Evolutionary conservation across 2,329 filamentous ascomycete species (phyloP).

Genomic region (Cladosporium cucumerinum): DNA sequence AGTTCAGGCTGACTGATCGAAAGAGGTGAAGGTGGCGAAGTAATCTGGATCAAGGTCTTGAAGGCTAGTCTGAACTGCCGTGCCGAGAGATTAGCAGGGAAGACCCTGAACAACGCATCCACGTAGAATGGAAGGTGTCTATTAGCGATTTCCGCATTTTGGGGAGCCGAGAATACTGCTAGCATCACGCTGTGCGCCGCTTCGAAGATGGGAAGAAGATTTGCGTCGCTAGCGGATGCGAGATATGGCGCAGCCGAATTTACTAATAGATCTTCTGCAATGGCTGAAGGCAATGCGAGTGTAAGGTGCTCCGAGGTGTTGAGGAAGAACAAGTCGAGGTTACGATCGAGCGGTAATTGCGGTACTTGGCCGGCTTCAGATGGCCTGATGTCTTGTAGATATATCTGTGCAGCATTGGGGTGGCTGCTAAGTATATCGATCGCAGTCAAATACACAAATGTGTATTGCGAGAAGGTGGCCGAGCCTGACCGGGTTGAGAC

Average conservation of each 20-base stretch:
- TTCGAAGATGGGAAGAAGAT: slow-evolving; percentile 73
- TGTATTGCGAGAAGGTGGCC: slow-evolving; percentile 75
- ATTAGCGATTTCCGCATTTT: slow-evolving; percentile 68
- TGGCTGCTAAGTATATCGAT: slow-evolving; percentile 78
- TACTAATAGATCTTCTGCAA: slow-evolving; percentile 70
- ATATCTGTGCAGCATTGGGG: slow-evolving; percentile 60
- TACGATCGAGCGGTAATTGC: slow-evolving; percentile 63
- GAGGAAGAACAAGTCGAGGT: slow-evolving; percentile 82
- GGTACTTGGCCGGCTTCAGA: slow-evolving; percentile 56
- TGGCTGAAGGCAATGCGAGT: slow-evolving; percentile 61
- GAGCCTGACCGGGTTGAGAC: slow-evolving; percentile 72
- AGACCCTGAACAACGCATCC: slow-evolving; percentile 72
- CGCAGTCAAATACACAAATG: slow-evolving; percentile 76
- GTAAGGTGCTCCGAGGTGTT: slow-evolving; percentile 83
- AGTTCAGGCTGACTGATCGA: slow-evolving; percentile 70
- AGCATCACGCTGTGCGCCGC: slow-evolving; percentile 80
- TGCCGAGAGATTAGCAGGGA: slow-evolving; percentile 72
- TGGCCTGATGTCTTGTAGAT: slow-evolving; percentile 63
- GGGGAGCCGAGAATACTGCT: slow-evolving; percentile 74
- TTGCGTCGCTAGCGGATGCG: slow-evolving; percentile 53
- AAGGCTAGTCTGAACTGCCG: slow-evolving; percentile 88
- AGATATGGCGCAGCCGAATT: slow-evolving; percentile 74
- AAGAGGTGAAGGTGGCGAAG: slow-evolving; percentile 74
- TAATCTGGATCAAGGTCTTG: slow-evolving; percentile 77
- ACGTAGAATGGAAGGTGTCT: slow-evolving; percentile 79